Base-by-base conservation (phyloP, 495 filamentous ascomycete genomes). In the Lineolata rhizophorae region DNA sequence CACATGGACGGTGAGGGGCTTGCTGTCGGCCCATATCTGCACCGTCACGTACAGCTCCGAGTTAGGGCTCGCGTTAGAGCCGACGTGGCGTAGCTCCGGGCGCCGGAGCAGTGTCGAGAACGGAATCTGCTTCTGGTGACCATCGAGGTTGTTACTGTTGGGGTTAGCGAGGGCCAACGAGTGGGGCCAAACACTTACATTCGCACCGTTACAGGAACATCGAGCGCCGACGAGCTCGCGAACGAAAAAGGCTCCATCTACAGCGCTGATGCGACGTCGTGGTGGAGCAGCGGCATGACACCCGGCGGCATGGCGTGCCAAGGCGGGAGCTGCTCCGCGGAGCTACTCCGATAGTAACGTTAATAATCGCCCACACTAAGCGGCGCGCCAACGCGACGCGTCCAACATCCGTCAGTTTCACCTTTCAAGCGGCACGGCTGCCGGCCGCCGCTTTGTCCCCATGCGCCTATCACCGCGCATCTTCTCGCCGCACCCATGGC, bases 11-110 rank as follows among this genome's bases (percentile, higher is more conserved):
- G 84, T 85, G 37, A 95, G 52, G 10, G 87, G 82, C 46, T 99
- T 95, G 12, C 81, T 92, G 42, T 91, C 83, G 8, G 90, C 82
- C 73, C 84, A 99, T 45, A 93, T 57, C 53, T 94, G 90, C 11
- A 71, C 76, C 2, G 83, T 93, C 13, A 90, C 73, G 42, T 83
- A 94, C 22, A 95, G 72, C 48, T 97, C 87, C 13, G 81, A 93
- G 46, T 70, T 38, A n/a, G 53, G 45, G 35, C 47, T 53, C 18
- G 5, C 8, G 35, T 81, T 77, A 15, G 87, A 93, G 24, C 80
- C 84, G 24, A 82, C 64, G 46, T 94, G 76, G 43, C 77, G 66
- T 22, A 95, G 56, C 28, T 91, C 72, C 1, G 85, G 72, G 28
- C 69, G 61, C 25, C 75, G 60, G 18, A 92, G 50, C 5, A 94